Conservation (phyloP, 1,284 basidiomycete genomes). For the Anthracocystis panici-leucophaei region DNA sequence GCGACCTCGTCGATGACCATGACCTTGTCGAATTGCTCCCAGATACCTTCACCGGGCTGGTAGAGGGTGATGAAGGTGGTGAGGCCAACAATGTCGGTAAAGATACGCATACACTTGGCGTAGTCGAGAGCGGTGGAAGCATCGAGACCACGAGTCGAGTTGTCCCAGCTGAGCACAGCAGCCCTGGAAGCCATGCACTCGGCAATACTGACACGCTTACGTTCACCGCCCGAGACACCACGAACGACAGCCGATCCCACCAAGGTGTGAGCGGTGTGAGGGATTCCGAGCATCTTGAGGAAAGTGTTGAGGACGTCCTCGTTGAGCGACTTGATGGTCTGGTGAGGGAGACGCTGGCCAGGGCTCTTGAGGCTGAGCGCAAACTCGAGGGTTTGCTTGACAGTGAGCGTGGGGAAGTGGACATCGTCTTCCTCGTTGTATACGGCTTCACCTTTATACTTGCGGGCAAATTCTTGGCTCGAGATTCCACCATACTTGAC, state of each 20-base stretch:
- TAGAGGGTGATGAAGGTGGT: slow-evolving; percentile 71
- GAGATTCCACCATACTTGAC: slow-evolving; percentile 70
- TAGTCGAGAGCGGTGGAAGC: slow-evolving; percentile 60
- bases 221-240: slow-evolving; percentile 71
- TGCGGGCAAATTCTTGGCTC: slow-evolving; percentile 74
- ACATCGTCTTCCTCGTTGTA: slow-evolving; percentile 59
- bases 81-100: slow-evolving; percentile 66
- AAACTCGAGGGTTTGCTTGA: slow-evolving; percentile 57
- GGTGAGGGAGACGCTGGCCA: slow-evolving; percentile 57
- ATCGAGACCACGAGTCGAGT: slow-evolving; percentile 71
- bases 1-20: slow-evolving; percentile 79
- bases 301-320: slow-evolving; percentile 65
- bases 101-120: slow-evolving; percentile 69
- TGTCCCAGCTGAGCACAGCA: slow-evolving; percentile 62
- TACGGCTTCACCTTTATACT: slow-evolving; percentile 53
- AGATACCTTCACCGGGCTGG: slow-evolving; percentile 75
- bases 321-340: slow-evolving; percentile 33
- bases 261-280: slow-evolving; percentile 55
- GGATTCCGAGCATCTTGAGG: slow-evolving; percentile 56
- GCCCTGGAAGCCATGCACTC: slow-evolving; percentile 70
- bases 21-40: slow-evolving; percentile 69
- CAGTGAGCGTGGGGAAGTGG: slow-evolving; percentile 57
- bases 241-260: slow-evolving; percentile 58
- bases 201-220: slow-evolving; percentile 59
- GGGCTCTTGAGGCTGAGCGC: slow-evolving; percentile 56